Percentiles rank a stretch among this genome's conserved stretches.
Evolutionary conservation across 2,329 filamentous ascomycete species (phyloP).

Genomic region (Cladosporium austrohemisphaericum): DNA sequence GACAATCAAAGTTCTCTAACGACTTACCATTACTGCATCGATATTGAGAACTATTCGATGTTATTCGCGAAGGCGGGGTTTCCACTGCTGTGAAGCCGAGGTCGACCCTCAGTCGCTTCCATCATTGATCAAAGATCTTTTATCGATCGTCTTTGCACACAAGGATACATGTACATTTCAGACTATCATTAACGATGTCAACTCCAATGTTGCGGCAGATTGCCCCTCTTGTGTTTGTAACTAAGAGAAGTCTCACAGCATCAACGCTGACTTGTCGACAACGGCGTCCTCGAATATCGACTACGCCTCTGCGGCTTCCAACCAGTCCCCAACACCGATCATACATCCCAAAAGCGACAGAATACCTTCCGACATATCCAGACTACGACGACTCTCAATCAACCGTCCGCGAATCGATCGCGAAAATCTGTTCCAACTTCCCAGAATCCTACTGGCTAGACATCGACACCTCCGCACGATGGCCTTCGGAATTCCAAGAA

Average conservation of each 20-base stretch:
- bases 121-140: too few relatives aligned
- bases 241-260: too few relatives aligned
- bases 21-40: too few relatives aligned
- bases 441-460: conserved; percentile 42
- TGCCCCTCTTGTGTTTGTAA: too few relatives aligned
- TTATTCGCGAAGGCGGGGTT: background rate
- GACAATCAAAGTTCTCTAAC: too few relatives aligned
- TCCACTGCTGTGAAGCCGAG: background rate
- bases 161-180: too few relatives aligned
- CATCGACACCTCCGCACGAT: conserved; percentile 36
- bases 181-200: background rate
- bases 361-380: conserved; percentile 30
- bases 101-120: too few relatives aligned
- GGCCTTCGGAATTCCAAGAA: conserved; percentile 40
- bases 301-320: background rate
- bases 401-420: conserved; percentile 42
- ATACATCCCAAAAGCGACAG: conserved; percentile 22
- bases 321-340: background rate
- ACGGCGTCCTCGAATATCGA: background rate
- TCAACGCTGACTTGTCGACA: too few relatives aligned
- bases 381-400: conserved; percentile 41
- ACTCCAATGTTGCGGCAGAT: background rate
- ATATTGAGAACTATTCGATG: too few relatives aligned
- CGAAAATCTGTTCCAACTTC: conserved; percentile 42
- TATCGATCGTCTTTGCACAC: too few relatives aligned